Conservation (phyloP, 768 basidiomycete species). For the Mycena albidolilacea region DNA sequence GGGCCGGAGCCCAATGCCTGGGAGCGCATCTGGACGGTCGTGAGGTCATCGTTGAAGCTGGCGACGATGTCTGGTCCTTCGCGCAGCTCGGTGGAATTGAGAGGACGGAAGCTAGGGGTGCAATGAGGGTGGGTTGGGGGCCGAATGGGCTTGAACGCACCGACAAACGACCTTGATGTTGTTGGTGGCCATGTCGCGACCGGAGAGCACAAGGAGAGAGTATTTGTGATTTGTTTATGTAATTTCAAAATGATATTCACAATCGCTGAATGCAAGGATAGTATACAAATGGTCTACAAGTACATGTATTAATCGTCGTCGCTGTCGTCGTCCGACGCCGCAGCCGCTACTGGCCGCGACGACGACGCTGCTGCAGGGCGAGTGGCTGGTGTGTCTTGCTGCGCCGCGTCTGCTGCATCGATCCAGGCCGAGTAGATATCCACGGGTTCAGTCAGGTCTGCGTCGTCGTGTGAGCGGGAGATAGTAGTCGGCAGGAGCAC, state of each 20-base stretch:
- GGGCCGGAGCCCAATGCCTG: slow-evolving; percentile 81
- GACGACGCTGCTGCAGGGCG: slow-evolving; percentile 74
- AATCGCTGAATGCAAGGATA: background rate
- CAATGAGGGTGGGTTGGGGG: slow-evolving; percentile 35
- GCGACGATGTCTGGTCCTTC: slow-evolving; percentile 94
- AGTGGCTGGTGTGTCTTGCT: slow-evolving; percentile 68
- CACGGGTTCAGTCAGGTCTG: slow-evolving; percentile 89
- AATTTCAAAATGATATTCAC: no score
- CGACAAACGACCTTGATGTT: slow-evolving; percentile 99
- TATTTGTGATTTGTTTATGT: no score
- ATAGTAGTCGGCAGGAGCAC: slow-evolving; percentile 44
- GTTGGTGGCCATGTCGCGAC: slow-evolving; percentile 73
- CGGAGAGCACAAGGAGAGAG: slow-evolving; percentile 11
- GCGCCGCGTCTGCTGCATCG: slow-evolving; percentile 88
- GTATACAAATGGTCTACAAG: slow-evolving; percentile 24
- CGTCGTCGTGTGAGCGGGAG: slow-evolving; percentile 28
- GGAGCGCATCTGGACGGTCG: slow-evolving; percentile 86
- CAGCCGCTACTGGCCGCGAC: slow-evolving; percentile 63
- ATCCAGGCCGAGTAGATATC: slow-evolving; percentile 96
- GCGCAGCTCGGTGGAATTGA: slow-evolving; percentile 91
- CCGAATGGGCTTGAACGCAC: slow-evolving; percentile 62
- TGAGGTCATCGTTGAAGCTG: slow-evolving; percentile 87
- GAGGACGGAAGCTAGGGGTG: slow-evolving; percentile 87
- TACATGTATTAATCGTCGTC: slow-evolving; percentile 57
- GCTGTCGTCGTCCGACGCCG: slow-evolving; percentile 63